Evolutionary conservation across 768 basidiomycete species (phyloP).

Genomic region (Gelatoporia subvermispora): DNA sequence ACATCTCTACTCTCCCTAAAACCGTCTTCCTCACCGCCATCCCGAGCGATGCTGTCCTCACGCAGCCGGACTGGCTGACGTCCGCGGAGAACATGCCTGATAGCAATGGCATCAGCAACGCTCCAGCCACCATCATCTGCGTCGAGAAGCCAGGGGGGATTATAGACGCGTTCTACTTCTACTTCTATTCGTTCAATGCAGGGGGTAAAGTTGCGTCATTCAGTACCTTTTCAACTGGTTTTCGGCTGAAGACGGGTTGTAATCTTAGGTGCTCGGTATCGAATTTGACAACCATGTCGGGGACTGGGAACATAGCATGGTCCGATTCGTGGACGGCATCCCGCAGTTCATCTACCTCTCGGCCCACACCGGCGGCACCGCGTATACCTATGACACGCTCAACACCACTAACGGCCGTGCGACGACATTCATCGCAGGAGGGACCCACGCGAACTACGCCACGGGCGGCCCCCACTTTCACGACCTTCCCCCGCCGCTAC

Average conservation of each 20-base stretch:
- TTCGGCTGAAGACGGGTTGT: too few species aligned
- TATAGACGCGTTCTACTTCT: slow-evolving; percentile 30
- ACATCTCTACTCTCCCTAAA: slow-evolving; percentile 7
- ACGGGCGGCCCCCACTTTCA: slow-evolving; percentile 20
- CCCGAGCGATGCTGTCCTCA: slow-evolving; percentile 15
- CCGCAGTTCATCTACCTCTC: slow-evolving; percentile 26
- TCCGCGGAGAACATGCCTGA: slow-evolving; percentile 18
- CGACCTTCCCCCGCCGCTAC: slow-evolving; percentile 17
- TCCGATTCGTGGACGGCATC: slow-evolving; percentile 27
- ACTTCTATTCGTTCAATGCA: slow-evolving; percentile 27
- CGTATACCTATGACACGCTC: slow-evolving; percentile 21
- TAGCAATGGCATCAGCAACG: slow-evolving; percentile 17
- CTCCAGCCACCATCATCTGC: slow-evolving; percentile 26
- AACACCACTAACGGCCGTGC: slow-evolving; percentile 18
- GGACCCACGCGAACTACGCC: slow-evolving; percentile 27
- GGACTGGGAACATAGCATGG: slow-evolving; percentile 32
- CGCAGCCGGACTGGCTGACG: slow-evolving; percentile 14
- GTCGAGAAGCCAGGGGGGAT: slow-evolving; percentile 24
- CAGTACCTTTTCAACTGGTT: too few species aligned
- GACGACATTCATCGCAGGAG: slow-evolving; percentile 21
- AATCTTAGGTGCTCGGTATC: slow-evolving; percentile 16
- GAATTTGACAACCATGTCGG: slow-evolving; percentile 28
- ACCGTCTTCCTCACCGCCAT: slow-evolving; percentile 16
- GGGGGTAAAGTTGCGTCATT: slow-evolving; percentile 11
- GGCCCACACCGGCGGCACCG: slow-evolving; percentile 24